Percentiles rank a stretch among this genome's conserved stretches.
Conservation (phyloP, 768 basidiomycete species). For the Kockovaella imperatae region DNA sequence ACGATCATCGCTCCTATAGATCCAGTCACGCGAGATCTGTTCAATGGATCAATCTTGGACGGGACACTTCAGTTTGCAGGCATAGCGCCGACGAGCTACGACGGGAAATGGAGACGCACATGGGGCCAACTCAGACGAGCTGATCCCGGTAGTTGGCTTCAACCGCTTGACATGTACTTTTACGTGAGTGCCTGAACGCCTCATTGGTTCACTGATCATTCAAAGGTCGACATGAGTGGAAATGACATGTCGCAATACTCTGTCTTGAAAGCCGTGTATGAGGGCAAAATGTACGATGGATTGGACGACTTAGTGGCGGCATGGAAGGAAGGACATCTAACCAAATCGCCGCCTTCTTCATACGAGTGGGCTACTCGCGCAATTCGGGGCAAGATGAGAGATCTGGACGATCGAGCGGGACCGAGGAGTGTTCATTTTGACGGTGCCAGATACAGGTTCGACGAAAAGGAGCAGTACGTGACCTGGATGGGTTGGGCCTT, state of each 20-base stretch:
- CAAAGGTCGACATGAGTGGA: slow-evolving; percentile 53
- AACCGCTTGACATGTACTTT: slow-evolving; percentile 10
- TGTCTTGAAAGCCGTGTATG: slow-evolving; percentile 55
- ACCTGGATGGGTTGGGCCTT: slow-evolving; percentile 51
- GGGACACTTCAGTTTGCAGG: slow-evolving; percentile 53
- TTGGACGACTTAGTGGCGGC: slow-evolving; percentile 53
- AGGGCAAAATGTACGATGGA: slow-evolving; percentile 54
- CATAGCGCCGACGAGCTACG: slow-evolving; percentile 57
- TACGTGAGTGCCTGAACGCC: slow-evolving; percentile 45
- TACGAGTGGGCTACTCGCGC: slow-evolving; percentile 49
- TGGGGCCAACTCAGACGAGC: slow-evolving; percentile 11
- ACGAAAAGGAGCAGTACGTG: slow-evolving; percentile 52
- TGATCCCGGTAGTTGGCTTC: slow-evolving; percentile 1
- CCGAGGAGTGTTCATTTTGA: slow-evolving; percentile 57
- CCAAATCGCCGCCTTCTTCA: slow-evolving; percentile 48
- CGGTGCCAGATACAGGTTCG: slow-evolving; percentile 56
- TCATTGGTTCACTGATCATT: no score
- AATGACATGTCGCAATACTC: slow-evolving; percentile 54
- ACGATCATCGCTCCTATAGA: slow-evolving; percentile 5
- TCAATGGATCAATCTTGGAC: slow-evolving; percentile 44
- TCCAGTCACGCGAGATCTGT: slow-evolving; percentile 48
- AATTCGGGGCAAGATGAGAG: slow-evolving; percentile 46
- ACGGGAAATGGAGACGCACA: slow-evolving; percentile 54
- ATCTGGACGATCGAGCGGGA: slow-evolving; percentile 60
- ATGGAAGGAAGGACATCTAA: slow-evolving; percentile 53